Conservation (phyloP, 2,329 filamentous ascomycete species). For the Fusarium clavum region DNA sequence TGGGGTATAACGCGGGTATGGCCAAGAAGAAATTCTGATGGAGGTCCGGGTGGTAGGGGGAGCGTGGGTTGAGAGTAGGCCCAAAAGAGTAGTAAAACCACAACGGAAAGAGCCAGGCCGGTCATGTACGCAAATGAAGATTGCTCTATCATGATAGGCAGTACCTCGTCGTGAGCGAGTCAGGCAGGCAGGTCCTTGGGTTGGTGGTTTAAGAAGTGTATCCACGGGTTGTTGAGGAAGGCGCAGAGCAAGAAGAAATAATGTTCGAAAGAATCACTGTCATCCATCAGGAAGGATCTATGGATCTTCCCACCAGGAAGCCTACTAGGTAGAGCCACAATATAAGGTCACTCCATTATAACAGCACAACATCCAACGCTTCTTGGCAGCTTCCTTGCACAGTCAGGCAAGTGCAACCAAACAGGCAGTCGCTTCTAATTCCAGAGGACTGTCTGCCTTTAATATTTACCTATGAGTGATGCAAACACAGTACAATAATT, state of each 20-base stretch:
- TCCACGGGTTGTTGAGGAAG: neutral
- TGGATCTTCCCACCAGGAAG: neutral
- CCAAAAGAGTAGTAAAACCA: constrained; percentile 13
- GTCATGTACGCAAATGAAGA: constrained; percentile 7
- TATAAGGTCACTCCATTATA: neutral
- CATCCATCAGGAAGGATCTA: neutral
- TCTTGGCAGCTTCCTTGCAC: neutral
- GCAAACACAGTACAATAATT: too few relatives aligned
- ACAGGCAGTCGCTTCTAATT: neutral
- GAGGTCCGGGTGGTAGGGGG: constrained; percentile 46
- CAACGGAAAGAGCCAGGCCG: constrained; percentile 19
- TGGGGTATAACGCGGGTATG: constrained; percentile 47
- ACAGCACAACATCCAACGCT: neutral
- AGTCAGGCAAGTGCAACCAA: neutral
- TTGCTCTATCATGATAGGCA: constrained; percentile 21
- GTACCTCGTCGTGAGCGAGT: neutral
- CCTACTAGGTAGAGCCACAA: neutral
- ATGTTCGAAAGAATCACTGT: neutral
- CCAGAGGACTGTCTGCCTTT: neutral
- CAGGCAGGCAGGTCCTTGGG: neutral
- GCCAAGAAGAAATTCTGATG: constrained; percentile 46
- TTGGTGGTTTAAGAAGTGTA: neutral
- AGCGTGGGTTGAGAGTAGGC: constrained; percentile 10
- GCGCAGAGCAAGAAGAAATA: neutral
- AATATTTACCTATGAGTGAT: too few relatives aligned